Conservation (phyloP, 805 yeast genomes). For the Alloascoidea hylecoeti region DNA sequence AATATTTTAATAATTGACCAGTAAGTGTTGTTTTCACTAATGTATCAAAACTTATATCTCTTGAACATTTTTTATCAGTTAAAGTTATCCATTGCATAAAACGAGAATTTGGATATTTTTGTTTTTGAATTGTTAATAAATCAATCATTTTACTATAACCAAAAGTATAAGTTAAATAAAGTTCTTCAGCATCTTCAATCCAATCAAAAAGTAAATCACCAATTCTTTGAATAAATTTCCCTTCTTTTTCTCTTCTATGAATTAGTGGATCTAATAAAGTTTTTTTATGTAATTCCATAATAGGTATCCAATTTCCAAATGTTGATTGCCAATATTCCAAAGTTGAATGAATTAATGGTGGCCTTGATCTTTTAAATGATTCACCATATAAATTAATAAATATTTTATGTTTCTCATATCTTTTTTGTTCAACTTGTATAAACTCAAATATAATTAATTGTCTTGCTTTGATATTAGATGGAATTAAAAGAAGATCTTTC, state of each 20-base stretch:
- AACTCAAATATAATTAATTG: slow-evolving; percentile 71
- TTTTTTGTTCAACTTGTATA: slow-evolving; percentile 55
- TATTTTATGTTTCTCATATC: slow-evolving; percentile 50
- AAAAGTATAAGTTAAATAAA: slow-evolving; percentile 43
- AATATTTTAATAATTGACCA: slow-evolving; percentile 48
- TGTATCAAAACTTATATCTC: too few relatives aligned
- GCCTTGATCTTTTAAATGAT: slow-evolving; percentile 21
- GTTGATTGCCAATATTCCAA: slow-evolving; percentile 47
- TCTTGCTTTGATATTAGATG: slow-evolving; percentile 37
- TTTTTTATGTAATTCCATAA: slow-evolving; percentile 40
- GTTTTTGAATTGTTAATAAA: not conserved
- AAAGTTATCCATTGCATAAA: not conserved
- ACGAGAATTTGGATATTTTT: slow-evolving; percentile 11
- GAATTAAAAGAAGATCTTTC: slow-evolving; percentile 36
- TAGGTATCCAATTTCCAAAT: slow-evolving; percentile 36
- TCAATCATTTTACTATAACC: not conserved
- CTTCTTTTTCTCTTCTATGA: slow-evolving; percentile 40
- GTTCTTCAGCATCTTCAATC: slow-evolving; percentile 40
- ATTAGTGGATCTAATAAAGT: slow-evolving; percentile 44
- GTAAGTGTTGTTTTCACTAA: too few relatives aligned
- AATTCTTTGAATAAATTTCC: slow-evolving; percentile 50
- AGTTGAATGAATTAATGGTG: slow-evolving; percentile 26
- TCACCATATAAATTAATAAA: slow-evolving; percentile 46
- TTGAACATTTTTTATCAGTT: too few relatives aligned
- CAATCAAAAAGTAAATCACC: slow-evolving; percentile 53